A percentile compares a stretch with the other conserved stretches of the same genome.
phyloP scores from a whole-genome alignment of 495 filamentous ascomycete genomes.

The Endocarpon pusillum region DNA sequence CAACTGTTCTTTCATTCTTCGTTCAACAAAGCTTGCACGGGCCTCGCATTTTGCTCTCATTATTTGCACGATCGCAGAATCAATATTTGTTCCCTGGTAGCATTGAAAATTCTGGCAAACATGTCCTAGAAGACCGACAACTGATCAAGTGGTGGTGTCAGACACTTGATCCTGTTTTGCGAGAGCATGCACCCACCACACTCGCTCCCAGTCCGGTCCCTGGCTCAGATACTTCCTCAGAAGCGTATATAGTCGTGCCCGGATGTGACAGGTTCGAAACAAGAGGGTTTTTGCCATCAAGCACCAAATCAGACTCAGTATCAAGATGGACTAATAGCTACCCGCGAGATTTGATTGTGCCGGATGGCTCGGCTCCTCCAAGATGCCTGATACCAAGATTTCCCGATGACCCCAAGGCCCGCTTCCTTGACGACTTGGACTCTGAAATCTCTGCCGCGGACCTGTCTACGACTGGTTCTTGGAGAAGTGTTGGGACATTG shows the following conservation, averaged over 20 bases:
- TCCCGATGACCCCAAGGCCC: slow-evolving; percentile 89
- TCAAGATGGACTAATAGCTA: slow-evolving; percentile 34
- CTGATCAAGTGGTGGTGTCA: slow-evolving; percentile 92
- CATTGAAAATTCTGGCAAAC: slow-evolving; percentile 67
- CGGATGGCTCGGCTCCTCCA: slow-evolving; percentile 43
- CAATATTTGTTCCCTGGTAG: slow-evolving; percentile 94
- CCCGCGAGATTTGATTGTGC: slow-evolving; percentile 46
- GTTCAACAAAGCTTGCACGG: slow-evolving; percentile 46
- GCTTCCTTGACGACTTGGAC: slow-evolving; percentile 79
- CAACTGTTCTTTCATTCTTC: slow-evolving; percentile 61
- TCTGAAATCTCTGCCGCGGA: slow-evolving; percentile 42
- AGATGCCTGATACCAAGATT: slow-evolving; percentile 78
- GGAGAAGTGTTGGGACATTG: slow-evolving; percentile 65
- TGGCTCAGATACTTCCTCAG: slow-evolving; percentile 24
- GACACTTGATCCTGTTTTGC: slow-evolving; percentile 58
- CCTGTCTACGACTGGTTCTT: slow-evolving; percentile 38
- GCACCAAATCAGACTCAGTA: slow-evolving; percentile 22
- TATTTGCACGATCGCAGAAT: slow-evolving; percentile 83
- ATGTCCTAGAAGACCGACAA: slow-evolving; percentile 80
- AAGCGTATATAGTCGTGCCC: slow-evolving; percentile 72
- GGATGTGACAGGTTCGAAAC: slow-evolving; percentile 68
- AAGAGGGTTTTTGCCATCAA: slow-evolving; percentile 37
- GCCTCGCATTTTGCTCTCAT: slow-evolving; percentile 63
- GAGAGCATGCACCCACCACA: slow-evolving; percentile 17
- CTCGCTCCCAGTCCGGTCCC: too few relatives aligned